phyloP scores from a whole-genome alignment of 2,329 filamentous ascomycete genomes.

The Penicillium sp. region DNA sequence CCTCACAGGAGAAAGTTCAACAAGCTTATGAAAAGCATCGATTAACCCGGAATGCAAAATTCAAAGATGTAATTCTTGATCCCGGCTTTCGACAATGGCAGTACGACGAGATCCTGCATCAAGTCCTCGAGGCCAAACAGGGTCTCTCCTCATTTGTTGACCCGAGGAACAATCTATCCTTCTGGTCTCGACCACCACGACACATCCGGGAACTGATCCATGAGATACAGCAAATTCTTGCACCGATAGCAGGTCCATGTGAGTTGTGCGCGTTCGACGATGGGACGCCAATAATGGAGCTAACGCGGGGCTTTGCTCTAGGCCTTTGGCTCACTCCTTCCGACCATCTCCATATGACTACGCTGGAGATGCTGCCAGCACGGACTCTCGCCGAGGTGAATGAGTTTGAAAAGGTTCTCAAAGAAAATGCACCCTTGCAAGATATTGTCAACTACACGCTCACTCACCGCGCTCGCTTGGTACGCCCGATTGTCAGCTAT shows the following conservation, averaged over 20 bases:
- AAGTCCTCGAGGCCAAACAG: slow-evolving; percentile 65
- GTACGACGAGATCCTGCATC: slow-evolving; percentile 74
- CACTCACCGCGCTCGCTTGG: slow-evolving; percentile 70
- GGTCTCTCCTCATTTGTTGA: slow-evolving; percentile 71
- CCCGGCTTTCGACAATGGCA: slow-evolving; percentile 69
- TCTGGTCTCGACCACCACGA: slow-evolving; percentile 83
- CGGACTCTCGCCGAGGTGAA: slow-evolving; percentile 71
- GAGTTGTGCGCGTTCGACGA: slow-evolving; percentile 37
- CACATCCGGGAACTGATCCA: slow-evolving; percentile 69
- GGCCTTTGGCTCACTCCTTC: slow-evolving; percentile 85
- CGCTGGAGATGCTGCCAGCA: slow-evolving; percentile 82
- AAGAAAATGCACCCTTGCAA: slow-evolving; percentile 54
- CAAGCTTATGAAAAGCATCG: slow-evolving; percentile 74
- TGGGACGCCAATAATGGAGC: neutral
- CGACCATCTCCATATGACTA: slow-evolving; percentile 79
- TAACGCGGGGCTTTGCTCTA: slow-evolving; percentile 39
- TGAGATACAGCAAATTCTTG: slow-evolving; percentile 69
- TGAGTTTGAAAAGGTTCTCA: slow-evolving; percentile 61
- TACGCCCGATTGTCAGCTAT: slow-evolving; percentile 81
- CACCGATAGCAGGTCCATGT: slow-evolving; percentile 67
- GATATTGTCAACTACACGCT: slow-evolving; percentile 68
- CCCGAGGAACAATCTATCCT: slow-evolving; percentile 77
- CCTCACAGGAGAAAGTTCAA: slow-evolving; percentile 61
- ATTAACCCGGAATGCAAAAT: slow-evolving; percentile 72
- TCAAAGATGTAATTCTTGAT: slow-evolving; percentile 72